Base-by-base conservation (phyloP, 129 eudicot genomes). In the Apium graveolens region DNA sequence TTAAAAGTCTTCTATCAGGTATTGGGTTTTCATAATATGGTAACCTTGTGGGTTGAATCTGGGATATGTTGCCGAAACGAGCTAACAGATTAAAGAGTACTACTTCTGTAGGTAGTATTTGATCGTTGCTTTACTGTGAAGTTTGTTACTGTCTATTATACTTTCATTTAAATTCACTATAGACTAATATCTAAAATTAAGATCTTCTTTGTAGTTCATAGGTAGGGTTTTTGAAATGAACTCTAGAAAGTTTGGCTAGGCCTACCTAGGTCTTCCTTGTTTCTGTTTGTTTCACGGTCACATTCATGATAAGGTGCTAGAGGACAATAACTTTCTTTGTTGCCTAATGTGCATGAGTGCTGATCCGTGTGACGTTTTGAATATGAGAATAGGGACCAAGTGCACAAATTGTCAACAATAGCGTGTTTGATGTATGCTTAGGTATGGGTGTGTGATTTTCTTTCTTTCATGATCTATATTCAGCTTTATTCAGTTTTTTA, bases 51-150 rank as follows among this genome's bases (percentile, higher is more conserved):
- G 82, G 31, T 83, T 42, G 35, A 42, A 46, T 79, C 43, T 80
- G 31, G 35, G 38, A 46, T 68, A 44, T 62, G 78, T 78, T 75
- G 26, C 60, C 49, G 1, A 60, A 43, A 43, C 70, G 80, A 75
- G 69, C 83, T 7, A 27, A n/a, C 62, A 78, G 53, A 82, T 78
- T 80, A 44, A 78, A 81, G 83, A 69, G 77, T 65, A 84, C 78
- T 76, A 69, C 62, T 79, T 11, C 11, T 60, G 45, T 74, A 76
- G 75, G 80, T 78, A 80, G 83, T 78, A 78, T 79, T 68, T 39
- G 6, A 27, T 27, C 3, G 0, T 13, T 13, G 24, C 39, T 31
- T 65, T 29, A 4, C 5, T 66, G 24, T 66, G 17, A 31, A 31
- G 24, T 66, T 66, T 66, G 35, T 66, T 66, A 16, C 39, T 65